phyloP scores from a whole-genome alignment of 331 rosid species.

The Pyrus hybrid region DNA sequence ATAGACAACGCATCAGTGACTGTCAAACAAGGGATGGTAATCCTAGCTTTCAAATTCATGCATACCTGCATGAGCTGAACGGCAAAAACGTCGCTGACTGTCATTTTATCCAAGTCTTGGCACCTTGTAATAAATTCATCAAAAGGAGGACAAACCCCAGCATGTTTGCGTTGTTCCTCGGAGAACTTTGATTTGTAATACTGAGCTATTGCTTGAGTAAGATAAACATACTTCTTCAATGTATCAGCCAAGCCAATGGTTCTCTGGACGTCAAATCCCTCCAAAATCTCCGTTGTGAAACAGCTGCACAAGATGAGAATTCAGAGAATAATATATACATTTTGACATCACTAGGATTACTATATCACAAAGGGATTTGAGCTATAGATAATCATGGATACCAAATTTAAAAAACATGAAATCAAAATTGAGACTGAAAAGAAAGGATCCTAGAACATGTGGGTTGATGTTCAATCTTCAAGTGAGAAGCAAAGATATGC shows the following conservation, averaged over 20 bases:
- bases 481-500: background rate
- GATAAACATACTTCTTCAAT: constrained; percentile 79
- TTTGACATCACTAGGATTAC: background rate
- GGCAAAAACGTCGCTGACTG: constrained; percentile 87
- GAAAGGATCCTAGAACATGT: background rate
- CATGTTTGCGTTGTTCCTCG: constrained; percentile 28
- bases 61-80: constrained; percentile 95
- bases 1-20: background rate
- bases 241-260: constrained; percentile 80
- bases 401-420: background rate
- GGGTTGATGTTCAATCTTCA: background rate
- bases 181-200: constrained; percentile 48
- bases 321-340: background rate
- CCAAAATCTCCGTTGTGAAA: constrained; percentile 88
- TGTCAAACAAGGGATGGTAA: background rate
- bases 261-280: constrained; percentile 94
- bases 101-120: constrained; percentile 71
- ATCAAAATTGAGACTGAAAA: background rate
- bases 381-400: background rate
- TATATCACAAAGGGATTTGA: background rate
- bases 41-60: background rate
- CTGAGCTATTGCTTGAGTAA: constrained; percentile 71
- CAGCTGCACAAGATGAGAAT: constrained; percentile 45
- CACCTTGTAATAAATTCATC: constrained; percentile 61
- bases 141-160: constrained; percentile 50